A percentile compares a stretch with the other conserved stretches of the same genome.
Evolutionary conservation across 306 rosid species (phyloP).

Genomic region (Malus orientalis): DNA sequence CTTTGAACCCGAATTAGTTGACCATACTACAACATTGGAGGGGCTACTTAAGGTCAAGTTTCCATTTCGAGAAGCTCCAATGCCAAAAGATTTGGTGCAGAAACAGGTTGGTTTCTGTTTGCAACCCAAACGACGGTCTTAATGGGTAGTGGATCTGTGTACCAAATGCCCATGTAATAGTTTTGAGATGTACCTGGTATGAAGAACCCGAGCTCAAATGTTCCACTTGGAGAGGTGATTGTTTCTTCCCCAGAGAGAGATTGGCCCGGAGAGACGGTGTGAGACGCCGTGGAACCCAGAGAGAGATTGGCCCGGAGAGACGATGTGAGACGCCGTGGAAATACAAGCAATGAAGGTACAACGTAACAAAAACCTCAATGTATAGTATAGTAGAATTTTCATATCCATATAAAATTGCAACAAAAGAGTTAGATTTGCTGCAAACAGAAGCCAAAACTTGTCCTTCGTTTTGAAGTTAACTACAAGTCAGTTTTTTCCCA

Average conservation of each 20-base stretch:
- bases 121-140: not conserved
- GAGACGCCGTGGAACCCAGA: not conserved
- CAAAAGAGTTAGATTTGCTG: not conserved
- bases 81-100: not conserved
- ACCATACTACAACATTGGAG: not conserved
- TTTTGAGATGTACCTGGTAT: not conserved
- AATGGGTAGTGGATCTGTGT: not conserved
- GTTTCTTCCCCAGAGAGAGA: not conserved
- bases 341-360: too few species aligned
- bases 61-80: not conserved
- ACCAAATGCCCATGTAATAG: not conserved
- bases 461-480: too few species aligned
- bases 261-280: not conserved
- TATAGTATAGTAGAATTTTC: not conserved
- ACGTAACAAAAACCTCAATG: too few species aligned
- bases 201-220: not conserved
- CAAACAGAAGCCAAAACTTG: not conserved
- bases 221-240: not conserved
- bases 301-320: not conserved
- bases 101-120: conserved; percentile 1
- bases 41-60: not conserved
- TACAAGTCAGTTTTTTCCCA: too few species aligned
- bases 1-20: not conserved
- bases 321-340: too few species aligned
- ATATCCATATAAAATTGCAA: not conserved